phyloP scores from a whole-genome alignment of 2,329 filamentous ascomycete genomes.

The Aspergillus fumigatus region DNA sequence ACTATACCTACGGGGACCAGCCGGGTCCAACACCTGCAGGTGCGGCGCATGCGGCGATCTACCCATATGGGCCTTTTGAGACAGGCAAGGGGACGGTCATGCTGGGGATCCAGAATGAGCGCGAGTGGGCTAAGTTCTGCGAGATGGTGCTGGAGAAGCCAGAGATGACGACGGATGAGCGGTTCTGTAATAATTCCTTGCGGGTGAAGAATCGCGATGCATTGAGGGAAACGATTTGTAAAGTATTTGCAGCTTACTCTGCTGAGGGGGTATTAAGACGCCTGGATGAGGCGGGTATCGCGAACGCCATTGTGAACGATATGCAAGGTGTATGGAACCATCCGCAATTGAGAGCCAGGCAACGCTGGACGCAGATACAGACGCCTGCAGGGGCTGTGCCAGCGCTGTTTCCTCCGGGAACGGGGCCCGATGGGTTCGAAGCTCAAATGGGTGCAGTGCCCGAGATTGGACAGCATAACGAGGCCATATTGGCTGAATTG shows the following conservation, averaged over 20 bases:
- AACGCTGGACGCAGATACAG: conserved; percentile 49
- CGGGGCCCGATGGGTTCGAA: conserved; percentile 22
- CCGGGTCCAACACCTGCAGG: conserved; percentile 43
- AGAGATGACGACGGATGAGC: conserved; percentile 41
- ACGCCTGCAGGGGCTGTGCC: conserved; percentile 46
- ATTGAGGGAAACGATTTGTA: conserved; percentile 44
- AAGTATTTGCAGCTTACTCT: conserved; percentile 37
- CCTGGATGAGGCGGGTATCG: conserved; percentile 48
- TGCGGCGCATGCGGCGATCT: conserved; percentile 52
- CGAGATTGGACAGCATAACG: conserved; percentile 48
- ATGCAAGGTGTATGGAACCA: conserved; percentile 54
- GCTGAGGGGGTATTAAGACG: conserved; percentile 39
- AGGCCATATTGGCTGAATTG: conserved; percentile 44
- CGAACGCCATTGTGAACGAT: conserved; percentile 53
- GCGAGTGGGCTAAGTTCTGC: conserved; percentile 52
- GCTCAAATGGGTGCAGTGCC: conserved; percentile 41
- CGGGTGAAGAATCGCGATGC: conserved; percentile 46
- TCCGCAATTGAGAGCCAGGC: conserved; percentile 48
- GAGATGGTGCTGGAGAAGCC: conserved; percentile 42
- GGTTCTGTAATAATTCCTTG: conserved; percentile 47
- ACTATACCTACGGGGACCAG: conserved; percentile 49
- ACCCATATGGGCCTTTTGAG: conserved; percentile 54
- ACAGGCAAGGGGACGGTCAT: conserved; percentile 50
- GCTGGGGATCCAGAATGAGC: conserved; percentile 56
- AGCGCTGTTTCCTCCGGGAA: conserved; percentile 49